Evolutionary conservation across 805 yeast genomes (phyloP).

Genomic region (Candida boleticola): DNA sequence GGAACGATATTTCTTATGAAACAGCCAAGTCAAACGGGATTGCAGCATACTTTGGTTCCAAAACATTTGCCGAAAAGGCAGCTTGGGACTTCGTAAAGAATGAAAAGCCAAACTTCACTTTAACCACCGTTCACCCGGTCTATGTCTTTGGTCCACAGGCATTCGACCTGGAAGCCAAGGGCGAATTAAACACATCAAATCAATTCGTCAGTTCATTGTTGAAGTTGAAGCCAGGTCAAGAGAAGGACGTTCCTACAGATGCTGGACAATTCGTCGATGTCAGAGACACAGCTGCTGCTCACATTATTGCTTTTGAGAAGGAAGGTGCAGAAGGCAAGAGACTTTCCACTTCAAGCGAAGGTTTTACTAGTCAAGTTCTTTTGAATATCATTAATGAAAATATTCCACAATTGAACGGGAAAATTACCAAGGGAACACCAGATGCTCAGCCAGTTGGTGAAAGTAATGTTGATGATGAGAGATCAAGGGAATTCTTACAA

Average conservation of each 20-base stretch:
- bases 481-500: constrained; percentile 4
- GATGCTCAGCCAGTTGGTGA: constrained; percentile 5
- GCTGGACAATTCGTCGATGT: constrained; percentile 18
- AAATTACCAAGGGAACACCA: constrained; percentile 18
- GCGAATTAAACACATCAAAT: constrained; percentile 19
- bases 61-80: constrained; percentile 25
- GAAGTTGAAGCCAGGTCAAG: constrained; percentile 14
- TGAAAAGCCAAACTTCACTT: constrained; percentile 18
- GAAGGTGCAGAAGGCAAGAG: constrained; percentile 19
- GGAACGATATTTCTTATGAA: constrained; percentile 10
- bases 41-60: constrained; percentile 21
- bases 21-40: constrained; percentile 7
- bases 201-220: constrained; percentile 4
- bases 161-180: constrained; percentile 26
- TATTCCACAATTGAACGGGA: constrained; percentile 16
- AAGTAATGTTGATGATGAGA: constrained; percentile 1
- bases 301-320: constrained; percentile 16
- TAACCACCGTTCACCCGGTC: constrained; percentile 19
- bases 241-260: constrained; percentile 10
- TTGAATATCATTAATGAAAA: constrained; percentile 19
- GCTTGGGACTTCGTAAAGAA: constrained; percentile 27
- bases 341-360: constrained; percentile 22
- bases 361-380: constrained; percentile 20
- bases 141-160: constrained; percentile 30
- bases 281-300: constrained; percentile 24